Evolutionary conservation across 495 filamentous ascomycete genomes (phyloP).

Genomic region (Cryomyces minteri): DNA sequence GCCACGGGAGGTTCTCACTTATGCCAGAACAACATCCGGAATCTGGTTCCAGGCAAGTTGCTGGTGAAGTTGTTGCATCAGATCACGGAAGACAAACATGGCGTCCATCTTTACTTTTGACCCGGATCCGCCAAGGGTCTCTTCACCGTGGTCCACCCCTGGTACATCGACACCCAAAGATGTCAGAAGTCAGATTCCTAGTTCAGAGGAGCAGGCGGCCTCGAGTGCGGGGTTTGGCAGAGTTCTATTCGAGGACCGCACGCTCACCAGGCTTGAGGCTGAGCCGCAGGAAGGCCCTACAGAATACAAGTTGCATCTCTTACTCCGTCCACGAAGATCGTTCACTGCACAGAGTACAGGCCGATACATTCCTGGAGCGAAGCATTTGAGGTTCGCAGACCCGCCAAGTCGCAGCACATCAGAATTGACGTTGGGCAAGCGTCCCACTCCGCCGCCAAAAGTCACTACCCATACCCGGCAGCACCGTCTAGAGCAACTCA

Average conservation of each 20-base stretch:
- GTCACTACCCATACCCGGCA: conserved; percentile 46
- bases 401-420: not conserved
- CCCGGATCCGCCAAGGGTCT: conserved; percentile 66
- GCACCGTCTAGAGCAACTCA: conserved; percentile 72
- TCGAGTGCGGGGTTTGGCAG: too few species aligned
- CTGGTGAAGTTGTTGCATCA: not conserved
- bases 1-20: too few species aligned
- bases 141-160: conserved; percentile 68
- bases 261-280: conserved; percentile 35
- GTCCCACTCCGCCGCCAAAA: conserved; percentile 14
- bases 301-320: conserved; percentile 92
- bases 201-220: too few species aligned
- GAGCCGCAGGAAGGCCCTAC: conserved; percentile 90
- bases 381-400: too few species aligned
- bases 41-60: too few species aligned
- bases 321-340: conserved; percentile 57
- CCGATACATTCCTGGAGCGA: conserved; percentile 37
- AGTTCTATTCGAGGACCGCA: too few species aligned
- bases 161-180: conserved; percentile 25
- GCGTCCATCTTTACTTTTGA: conserved; percentile 94
- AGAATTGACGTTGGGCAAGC: not conserved
- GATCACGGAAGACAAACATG: conserved; percentile 30
- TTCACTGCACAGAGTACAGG: conserved; percentile 48
- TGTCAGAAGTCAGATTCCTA: not conserved
- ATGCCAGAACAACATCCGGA: too few species aligned